Base-by-base conservation (phyloP, 1,139 yeast genomes). In the Magnusiomyces sp. region DNA sequence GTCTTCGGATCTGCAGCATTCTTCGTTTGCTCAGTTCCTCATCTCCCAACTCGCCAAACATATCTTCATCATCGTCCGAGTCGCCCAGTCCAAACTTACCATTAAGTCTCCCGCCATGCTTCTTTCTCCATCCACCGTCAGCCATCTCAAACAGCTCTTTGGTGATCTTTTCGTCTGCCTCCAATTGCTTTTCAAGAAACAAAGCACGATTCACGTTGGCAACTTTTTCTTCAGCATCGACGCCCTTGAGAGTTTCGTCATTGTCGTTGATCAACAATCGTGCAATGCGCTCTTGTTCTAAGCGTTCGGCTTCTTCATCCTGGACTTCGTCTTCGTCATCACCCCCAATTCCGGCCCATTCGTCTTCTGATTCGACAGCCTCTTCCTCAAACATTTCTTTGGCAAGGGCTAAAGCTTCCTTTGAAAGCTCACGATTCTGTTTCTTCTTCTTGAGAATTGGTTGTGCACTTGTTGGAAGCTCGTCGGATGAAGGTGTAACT, bases 361-460 rank as follows among this genome's bases (percentile, higher is more conserved):
- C 95, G 71, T 88, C 95, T 56, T 88, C 96, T 43, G 95, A 85
- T 70, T 88, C 96, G 59, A 80, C 92, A 45, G 96, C 96, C 70
- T 88, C 95, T 42, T 81, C 82, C 54, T 83, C 86, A 55, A 82
- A 68, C n/a, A 80, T 70, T 17, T 71, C 67, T 50, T 70, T 71
- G 40, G 7, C 42, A 17, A 39, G 27, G 7, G 11, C 5, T 5
- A 27, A 20, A 2, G 76, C 57, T 6, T 33, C 39, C 29, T 44
- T 36, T n/a, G 42, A 19, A 3, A 14, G 42, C 19, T 43, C 17
- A 14, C 6, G 31, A 33, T 2, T 13, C 20, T 19, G 13, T 20
- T 19, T 17, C 13, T 27, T 39, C 3, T 27, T 31, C n/a, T 14
- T 27, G 14, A 27, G 27, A 10, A 17, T 39, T 7, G n/a, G n/a